phyloP scores from a whole-genome alignment of 2,329 filamentous ascomycete genomes.

The Diaporthe australafricana region DNA sequence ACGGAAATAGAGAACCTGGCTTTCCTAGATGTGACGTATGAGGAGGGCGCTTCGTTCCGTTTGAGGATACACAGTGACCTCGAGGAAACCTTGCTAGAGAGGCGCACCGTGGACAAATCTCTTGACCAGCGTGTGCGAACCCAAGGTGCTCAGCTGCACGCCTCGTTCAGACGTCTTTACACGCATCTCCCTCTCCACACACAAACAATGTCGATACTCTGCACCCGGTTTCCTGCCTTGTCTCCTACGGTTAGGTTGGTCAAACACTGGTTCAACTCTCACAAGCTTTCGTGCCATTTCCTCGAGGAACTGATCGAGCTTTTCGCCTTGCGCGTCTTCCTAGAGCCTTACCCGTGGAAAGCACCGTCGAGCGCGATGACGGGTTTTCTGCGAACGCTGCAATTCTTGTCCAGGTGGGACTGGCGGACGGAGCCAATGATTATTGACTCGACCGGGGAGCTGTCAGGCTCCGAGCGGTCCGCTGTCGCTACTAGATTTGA shows the following conservation, averaged over 20 bases:
- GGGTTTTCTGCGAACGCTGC: constrained; percentile 84
- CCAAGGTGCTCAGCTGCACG: constrained; percentile 76
- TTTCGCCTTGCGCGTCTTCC: constrained; percentile 80
- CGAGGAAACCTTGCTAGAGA: constrained; percentile 83
- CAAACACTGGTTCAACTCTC: constrained; percentile 89
- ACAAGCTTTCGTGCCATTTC: constrained; percentile 83
- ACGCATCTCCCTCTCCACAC: constrained; percentile 81
- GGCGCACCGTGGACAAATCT: constrained; percentile 80
- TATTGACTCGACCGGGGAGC: constrained; percentile 77
- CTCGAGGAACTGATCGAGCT: constrained; percentile 87
- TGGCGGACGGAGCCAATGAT: constrained; percentile 88
- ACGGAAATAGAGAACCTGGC: constrained; percentile 79
- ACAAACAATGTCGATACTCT: constrained; percentile 83
- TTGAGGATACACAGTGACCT: constrained; percentile 90
- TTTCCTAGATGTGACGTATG: constrained; percentile 84
- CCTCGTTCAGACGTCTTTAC: constrained; percentile 77
- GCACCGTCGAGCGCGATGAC: constrained; percentile 80
- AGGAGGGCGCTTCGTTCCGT: constrained; percentile 80
- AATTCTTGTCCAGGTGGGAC: constrained; percentile 88
- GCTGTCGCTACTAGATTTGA: constrained; percentile 79
- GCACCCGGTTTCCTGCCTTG: constrained; percentile 82
- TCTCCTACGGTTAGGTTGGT: constrained; percentile 85
- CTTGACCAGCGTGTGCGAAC: constrained; percentile 74
- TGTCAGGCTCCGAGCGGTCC: constrained; percentile 71
- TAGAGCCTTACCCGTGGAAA: constrained; percentile 84